Conservation (phyloP, 2,329 filamentous ascomycete species). For the Pseudopithomyces maydicus region DNA sequence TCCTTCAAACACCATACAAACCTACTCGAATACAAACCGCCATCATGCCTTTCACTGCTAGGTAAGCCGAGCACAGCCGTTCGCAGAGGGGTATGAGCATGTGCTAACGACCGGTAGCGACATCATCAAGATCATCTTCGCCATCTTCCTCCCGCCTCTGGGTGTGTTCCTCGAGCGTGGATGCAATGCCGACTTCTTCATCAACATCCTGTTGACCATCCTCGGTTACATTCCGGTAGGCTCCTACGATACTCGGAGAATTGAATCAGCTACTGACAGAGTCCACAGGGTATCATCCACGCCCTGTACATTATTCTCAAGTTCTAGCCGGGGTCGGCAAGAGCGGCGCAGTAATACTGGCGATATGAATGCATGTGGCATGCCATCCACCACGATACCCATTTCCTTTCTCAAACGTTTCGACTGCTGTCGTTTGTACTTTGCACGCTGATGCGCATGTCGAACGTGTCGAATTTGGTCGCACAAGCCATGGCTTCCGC, state of each 20-base stretch:
- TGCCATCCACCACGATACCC: conserved; percentile 44
- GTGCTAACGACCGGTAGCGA: conserved; percentile 56
- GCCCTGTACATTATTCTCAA: conserved; percentile 93
- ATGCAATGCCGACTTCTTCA: conserved; percentile 83
- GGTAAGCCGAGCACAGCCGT: conserved; percentile 45
- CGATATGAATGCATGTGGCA: conserved; percentile 10
- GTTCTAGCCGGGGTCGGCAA: conserved; percentile 62
- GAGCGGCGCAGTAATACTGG: conserved; percentile 9
- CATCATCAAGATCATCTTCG: conserved; percentile 83
- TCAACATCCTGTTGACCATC: conserved; percentile 85
- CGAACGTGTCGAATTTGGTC: too few species aligned
- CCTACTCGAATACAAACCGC: conserved; percentile 19
- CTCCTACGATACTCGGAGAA: neutral
- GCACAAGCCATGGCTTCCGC: neutral
- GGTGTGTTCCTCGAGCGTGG: conserved; percentile 95
- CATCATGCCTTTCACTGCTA: conserved; percentile 66
- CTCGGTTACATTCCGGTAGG: conserved; percentile 63
- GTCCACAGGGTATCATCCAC: conserved; percentile 75
- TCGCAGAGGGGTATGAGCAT: neutral
- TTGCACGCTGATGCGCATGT: neutral
- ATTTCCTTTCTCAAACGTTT: conserved; percentile 17
- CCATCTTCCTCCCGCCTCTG: conserved; percentile 85
- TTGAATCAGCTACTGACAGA: conserved; percentile 16
- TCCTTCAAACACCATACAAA: neutral
- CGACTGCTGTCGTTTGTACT: neutral